phyloP scores from a whole-genome alignment of 306 rosid species.

The Nissolia schottii region DNA sequence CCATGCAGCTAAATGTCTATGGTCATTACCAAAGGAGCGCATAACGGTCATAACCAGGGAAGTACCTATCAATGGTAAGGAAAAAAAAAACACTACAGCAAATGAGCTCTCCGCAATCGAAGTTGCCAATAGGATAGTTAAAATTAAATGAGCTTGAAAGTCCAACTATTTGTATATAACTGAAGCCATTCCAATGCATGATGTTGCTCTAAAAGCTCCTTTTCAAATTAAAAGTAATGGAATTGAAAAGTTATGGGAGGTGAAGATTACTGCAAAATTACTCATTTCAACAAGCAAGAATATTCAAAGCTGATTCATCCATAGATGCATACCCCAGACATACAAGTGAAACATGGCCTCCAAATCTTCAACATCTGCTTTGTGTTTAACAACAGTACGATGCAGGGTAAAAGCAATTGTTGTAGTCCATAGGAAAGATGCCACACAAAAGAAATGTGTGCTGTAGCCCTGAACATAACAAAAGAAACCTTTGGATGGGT shows the following conservation, averaged over 20 bases:
- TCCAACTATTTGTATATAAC: not conserved
- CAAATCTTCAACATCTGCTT: constrained; percentile 94
- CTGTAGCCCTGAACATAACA: constrained; percentile 89
- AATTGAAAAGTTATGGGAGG: not conserved
- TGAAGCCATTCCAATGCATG: constrained; percentile 1
- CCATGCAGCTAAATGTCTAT: constrained; percentile 72
- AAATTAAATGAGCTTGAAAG: constrained; percentile 5
- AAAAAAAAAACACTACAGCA: constrained; percentile 4
- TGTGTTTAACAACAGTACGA: constrained; percentile 92
- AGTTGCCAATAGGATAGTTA: not conserved
- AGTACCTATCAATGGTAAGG: constrained; percentile 52
- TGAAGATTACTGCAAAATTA: constrained; percentile 16
- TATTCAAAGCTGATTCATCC: constrained; percentile 13
- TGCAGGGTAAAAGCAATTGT: constrained; percentile 96
- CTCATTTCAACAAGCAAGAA: not conserved
- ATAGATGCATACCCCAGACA: constrained; percentile 83
- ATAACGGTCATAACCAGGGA: constrained; percentile 84
- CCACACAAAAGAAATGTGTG: constrained; percentile 95
- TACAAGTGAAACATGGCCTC: constrained; percentile 97
- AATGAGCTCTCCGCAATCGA: constrained; percentile 21
- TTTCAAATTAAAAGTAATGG: constrained; percentile 9
- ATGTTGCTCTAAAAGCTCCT: constrained; percentile 5
- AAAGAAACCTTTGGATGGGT: constrained; percentile 81
- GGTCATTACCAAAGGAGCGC: constrained; percentile 87
- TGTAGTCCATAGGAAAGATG: constrained; percentile 98